phyloP scores from a whole-genome alignment of 768 basidiomycete genomes.

The Fomitopsis serialis region DNA sequence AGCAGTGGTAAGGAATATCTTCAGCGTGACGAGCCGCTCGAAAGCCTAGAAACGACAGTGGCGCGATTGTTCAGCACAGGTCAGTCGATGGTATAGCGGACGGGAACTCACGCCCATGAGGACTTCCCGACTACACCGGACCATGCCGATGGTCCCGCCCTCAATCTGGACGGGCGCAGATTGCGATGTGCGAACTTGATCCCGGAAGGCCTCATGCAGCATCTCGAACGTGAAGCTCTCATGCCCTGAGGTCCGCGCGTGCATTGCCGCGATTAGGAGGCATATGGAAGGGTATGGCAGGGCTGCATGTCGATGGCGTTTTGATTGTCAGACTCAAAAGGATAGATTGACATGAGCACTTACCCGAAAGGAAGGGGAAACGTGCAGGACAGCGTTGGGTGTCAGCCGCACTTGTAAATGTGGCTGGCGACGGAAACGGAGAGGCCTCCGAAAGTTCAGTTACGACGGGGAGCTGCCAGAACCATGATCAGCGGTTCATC shows the following conservation, averaged over 20 bases:
- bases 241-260: conserved; percentile 72
- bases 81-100: not conserved
- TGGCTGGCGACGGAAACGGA: conserved; percentile 47
- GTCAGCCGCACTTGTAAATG: conserved; percentile 37
- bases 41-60: conserved; percentile 52
- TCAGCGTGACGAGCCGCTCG: conserved; percentile 54
- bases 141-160: conserved; percentile 72
- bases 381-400: conserved; percentile 53
- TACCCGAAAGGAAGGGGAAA: conserved; percentile 52
- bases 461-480: conserved; percentile 36
- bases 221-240: conserved; percentile 87
- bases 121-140: conserved; percentile 57
- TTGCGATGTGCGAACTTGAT: conserved; percentile 65
- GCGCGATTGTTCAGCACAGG: not conserved
- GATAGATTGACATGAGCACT: conserved; percentile 15
- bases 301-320: conserved; percentile 33
- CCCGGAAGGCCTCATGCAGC: conserved; percentile 74
- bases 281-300: conserved; percentile 77
- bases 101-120: conserved; percentile 53
- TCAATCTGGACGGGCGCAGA: conserved; percentile 72
- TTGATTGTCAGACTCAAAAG: not conserved
- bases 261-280: conserved; percentile 80
- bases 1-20: conserved; percentile 49
- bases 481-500: not conserved
- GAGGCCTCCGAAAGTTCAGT: conserved; percentile 41